Conservation (phyloP, 139 green algal genomes). For the Desmodesmus armatus region DNA sequence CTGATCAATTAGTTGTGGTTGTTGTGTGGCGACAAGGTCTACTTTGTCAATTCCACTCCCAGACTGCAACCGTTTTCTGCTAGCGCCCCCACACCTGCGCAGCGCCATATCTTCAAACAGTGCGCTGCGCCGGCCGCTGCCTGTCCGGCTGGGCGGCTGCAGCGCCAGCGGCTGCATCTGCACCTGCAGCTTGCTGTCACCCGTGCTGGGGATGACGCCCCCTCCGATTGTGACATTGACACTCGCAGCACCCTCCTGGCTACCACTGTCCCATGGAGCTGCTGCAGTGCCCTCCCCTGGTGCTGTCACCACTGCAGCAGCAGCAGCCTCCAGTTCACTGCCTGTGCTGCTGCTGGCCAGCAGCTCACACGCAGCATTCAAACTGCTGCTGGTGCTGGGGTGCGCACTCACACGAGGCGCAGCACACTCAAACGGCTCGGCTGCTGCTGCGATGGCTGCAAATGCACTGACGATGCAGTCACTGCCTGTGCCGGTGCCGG, state of each 20-base stretch:
- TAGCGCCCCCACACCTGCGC: neutral
- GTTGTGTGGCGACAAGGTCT: too few relatives aligned
- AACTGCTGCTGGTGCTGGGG: neutral
- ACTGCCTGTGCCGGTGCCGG: neutral
- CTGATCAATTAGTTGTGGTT: too few relatives aligned
- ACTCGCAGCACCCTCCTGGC: too few relatives aligned
- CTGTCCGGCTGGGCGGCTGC: neutral
- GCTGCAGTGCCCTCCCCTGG: neutral
- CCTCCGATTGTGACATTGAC: too few relatives aligned
- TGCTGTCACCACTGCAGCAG: neutral
- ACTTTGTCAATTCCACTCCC: neutral
- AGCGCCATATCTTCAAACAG: slow-evolving; percentile 37
- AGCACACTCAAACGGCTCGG: neutral
- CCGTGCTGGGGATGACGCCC: neutral
- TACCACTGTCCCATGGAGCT: neutral
- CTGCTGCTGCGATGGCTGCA: slow-evolving; percentile 24
- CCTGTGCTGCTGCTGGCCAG: neutral
- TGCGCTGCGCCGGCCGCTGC: slow-evolving; percentile 15
- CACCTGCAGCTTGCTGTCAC: neutral
- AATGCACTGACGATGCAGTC: slow-evolving; percentile 10
- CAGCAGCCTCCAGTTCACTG: neutral
- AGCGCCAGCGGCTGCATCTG: neutral
- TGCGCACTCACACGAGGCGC: neutral
- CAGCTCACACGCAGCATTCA: neutral
- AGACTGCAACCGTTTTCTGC: too few relatives aligned